Percentiles rank a stretch among this genome's conserved stretches.
Conservation (phyloP, 1,139 yeast genomes). For the Geotrichum carabidarum region DNA sequence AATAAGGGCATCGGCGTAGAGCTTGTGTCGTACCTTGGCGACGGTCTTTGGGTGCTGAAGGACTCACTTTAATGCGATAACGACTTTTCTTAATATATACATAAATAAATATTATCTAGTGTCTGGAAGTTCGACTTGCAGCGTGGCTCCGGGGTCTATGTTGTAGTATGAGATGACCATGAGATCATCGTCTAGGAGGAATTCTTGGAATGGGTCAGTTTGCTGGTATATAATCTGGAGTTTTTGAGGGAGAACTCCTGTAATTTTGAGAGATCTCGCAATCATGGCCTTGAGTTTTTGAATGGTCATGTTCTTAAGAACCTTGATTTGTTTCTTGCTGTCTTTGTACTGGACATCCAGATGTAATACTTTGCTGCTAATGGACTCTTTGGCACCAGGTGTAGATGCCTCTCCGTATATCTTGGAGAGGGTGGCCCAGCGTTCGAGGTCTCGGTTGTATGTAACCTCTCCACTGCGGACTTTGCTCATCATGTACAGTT, state of each 20-base stretch:
- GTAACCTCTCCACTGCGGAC: conserved; percentile 39
- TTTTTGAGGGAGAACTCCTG: conserved; percentile 11
- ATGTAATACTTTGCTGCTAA: conserved; percentile 23
- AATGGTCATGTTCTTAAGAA: conserved; percentile 23
- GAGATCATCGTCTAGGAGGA: conserved; percentile 11
- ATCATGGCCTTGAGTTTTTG: conserved; percentile 27
- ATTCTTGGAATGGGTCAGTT: background rate
- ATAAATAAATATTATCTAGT: background rate
- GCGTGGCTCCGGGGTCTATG: conserved; percentile 9
- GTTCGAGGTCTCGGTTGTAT: conserved; percentile 31
- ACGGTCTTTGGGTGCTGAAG: conserved; percentile 49
- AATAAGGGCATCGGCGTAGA: conserved; percentile 93
- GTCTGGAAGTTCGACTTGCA: conserved; percentile 21
- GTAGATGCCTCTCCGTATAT: conserved; percentile 29
- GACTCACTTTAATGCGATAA: conserved; percentile 13
- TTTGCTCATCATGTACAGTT: conserved; percentile 57
- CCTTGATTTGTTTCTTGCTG: conserved; percentile 18
- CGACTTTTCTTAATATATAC: background rate
- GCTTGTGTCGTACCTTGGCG: conserved; percentile 79
- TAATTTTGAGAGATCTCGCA: conserved; percentile 19
- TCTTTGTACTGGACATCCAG: conserved; percentile 21
- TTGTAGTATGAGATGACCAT: conserved; percentile 12
- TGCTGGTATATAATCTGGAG: conserved; percentile 9
- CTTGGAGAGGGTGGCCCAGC: conserved; percentile 35
- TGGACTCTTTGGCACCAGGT: conserved; percentile 13